Percentiles rank a stretch among this genome's conserved stretches.
Evolutionary conservation across 1,284 basidiomycete species (phyloP).

Genomic region (Sphaerobolus stellatus): DNA sequence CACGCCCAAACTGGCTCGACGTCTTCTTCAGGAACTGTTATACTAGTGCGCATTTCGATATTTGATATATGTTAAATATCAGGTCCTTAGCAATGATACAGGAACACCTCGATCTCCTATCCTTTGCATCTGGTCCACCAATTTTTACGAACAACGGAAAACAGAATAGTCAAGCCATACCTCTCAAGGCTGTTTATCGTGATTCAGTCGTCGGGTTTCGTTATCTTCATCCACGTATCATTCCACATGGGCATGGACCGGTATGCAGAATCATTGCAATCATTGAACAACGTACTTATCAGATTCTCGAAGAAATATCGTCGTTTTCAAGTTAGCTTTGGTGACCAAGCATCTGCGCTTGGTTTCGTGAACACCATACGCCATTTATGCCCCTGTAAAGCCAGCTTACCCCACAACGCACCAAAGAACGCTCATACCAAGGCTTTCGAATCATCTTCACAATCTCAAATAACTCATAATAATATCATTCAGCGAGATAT

Average conservation of each 20-base stretch:
- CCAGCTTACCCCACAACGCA: constrained; percentile 29
- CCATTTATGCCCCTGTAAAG: constrained; percentile 69
- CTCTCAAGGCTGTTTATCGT: constrained; percentile 74
- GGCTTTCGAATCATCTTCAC: not conserved
- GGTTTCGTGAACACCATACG: constrained; percentile 63
- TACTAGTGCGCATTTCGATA: constrained; percentile 52
- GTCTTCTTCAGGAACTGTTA: constrained; percentile 47
- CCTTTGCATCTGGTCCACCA: constrained; percentile 44
- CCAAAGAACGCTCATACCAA: not conserved
- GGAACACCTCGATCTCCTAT: constrained; percentile 73
- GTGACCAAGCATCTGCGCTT: constrained; percentile 43
- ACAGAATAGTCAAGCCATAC: constrained; percentile 28
- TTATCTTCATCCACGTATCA: constrained; percentile 54
- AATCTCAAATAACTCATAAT: not conserved
- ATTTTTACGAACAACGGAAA: constrained; percentile 15
- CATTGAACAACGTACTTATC: constrained; percentile 14
- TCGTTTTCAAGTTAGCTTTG: constrained; percentile 72
- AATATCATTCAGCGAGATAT: not conserved
- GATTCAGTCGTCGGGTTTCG: constrained; percentile 70
- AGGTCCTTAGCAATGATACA: constrained; percentile 26
- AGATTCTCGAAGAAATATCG: constrained; percentile 50
- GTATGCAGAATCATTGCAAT: constrained; percentile 31
- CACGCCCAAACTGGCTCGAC: constrained; percentile 33
- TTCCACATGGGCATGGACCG: constrained; percentile 37
- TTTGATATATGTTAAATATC: not conserved